Conservation (phyloP, 2,329 filamentous ascomycete species). For the Cordyceps farinosa region DNA sequence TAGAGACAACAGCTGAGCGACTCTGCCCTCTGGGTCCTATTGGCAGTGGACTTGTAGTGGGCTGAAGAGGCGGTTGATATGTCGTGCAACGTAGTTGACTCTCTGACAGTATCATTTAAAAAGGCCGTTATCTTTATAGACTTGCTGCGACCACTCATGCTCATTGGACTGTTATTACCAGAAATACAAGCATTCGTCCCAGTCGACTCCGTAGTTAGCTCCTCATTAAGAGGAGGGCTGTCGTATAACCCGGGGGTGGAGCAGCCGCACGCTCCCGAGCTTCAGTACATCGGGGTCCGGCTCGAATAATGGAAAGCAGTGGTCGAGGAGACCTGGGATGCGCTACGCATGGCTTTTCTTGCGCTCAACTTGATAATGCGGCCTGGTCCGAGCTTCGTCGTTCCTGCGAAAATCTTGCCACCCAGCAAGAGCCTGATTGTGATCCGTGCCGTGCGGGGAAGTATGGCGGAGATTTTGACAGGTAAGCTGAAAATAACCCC, state of each 20-base stretch:
- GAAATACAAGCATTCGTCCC: not conserved
- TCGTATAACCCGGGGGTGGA: not conserved
- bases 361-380: not conserved
- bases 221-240: not conserved
- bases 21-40: not conserved
- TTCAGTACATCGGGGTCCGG: not conserved
- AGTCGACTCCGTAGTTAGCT: not conserved
- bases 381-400: constrained; percentile 4
- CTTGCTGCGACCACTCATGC: too few relatives aligned
- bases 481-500: not conserved
- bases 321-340: not conserved
- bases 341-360: not conserved
- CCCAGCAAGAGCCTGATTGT: not conserved
- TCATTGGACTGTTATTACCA: too few relatives aligned
- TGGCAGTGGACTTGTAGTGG: not conserved
- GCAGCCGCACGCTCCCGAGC: not conserved
- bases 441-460: constrained; percentile 14
- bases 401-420: not conserved
- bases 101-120: too few relatives aligned
- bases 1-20: not conserved
- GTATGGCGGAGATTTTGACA: not conserved
- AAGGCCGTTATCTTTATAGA: too few relatives aligned
- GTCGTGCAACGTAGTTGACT: not conserved
- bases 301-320: not conserved
- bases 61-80: not conserved